Conservation (phyloP, 2,329 filamentous ascomycete genomes). For the Dactylonectria estremocensis region DNA sequence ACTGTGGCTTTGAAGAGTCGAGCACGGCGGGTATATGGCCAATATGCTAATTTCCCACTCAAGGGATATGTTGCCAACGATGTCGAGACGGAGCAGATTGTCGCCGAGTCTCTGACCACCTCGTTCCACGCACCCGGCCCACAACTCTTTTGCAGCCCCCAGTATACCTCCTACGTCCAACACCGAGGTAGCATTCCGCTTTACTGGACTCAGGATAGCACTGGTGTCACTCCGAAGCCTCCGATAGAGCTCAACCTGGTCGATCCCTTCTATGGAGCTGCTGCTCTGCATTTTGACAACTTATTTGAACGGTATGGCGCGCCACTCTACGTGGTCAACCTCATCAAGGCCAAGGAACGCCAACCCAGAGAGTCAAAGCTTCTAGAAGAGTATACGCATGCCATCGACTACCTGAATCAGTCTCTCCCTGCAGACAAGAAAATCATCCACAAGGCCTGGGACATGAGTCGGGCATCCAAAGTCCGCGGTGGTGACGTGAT, state of each 20-base stretch:
- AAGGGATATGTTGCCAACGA: constrained; percentile 96
- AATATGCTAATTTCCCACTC: constrained; percentile 23
- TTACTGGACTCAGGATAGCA: constrained; percentile 97
- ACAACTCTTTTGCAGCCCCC: constrained; percentile 87
- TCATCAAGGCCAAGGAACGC: constrained; percentile 91
- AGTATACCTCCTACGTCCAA: constrained; percentile 96
- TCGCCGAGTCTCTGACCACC: constrained; percentile 93
- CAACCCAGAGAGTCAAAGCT: constrained; percentile 94
- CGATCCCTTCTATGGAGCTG: constrained; percentile 95
- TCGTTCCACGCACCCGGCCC: constrained; percentile 95
- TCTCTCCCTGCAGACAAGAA: constrained; percentile 87
- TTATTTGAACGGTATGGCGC: constrained; percentile 94
- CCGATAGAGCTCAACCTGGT: constrained; percentile 96
- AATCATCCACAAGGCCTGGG: constrained; percentile 95
- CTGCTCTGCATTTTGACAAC: constrained; percentile 95
- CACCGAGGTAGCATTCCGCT: constrained; percentile 97
- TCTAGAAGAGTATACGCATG: constrained; percentile 87
- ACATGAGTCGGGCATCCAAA: constrained; percentile 98
- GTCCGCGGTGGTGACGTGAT: constrained; percentile 95
- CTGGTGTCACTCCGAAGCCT: constrained; percentile 94
- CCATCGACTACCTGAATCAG: constrained; percentile 93
- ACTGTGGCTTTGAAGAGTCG: not conserved
- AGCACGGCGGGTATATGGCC: no score
- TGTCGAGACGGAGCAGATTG: constrained; percentile 98
- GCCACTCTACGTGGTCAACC: constrained; percentile 91